These are phyloP conservation scores for Erodium maritimum DNA, from an alignment of 345 rosid species.

Conservation along the genomic window DNA sequence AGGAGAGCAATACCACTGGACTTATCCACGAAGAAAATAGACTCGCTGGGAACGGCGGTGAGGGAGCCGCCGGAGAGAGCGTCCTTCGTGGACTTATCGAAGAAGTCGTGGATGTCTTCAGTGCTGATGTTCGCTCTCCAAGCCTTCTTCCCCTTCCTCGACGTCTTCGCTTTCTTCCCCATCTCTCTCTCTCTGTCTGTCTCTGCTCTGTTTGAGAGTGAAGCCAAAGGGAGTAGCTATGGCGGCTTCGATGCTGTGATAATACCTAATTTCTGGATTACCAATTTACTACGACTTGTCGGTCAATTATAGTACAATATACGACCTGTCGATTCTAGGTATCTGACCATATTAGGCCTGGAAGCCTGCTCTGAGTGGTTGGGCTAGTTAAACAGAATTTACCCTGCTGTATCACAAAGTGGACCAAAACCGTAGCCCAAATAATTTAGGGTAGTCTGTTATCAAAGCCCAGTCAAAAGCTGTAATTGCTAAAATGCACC, in stretches of 20 bases:
- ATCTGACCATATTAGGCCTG: not conserved
- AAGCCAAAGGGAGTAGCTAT: not conserved
- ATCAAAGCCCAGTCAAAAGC: no score
- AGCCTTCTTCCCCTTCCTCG: slow-evolving; percentile 89
- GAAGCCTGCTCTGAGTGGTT: not conserved
- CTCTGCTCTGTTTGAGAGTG: not conserved
- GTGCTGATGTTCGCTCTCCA: slow-evolving; percentile 97
- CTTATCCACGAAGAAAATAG: slow-evolving; percentile 65
- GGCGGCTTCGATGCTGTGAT: not conserved
- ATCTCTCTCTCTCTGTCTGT: slow-evolving; percentile 17
- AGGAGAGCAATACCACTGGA: slow-evolving; percentile 34
- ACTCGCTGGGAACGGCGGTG: slow-evolving; percentile 44
- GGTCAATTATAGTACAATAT: not conserved
- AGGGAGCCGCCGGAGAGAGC: slow-evolving; percentile 84
- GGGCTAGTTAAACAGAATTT: no score
- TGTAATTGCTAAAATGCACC: no score
- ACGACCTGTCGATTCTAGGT: not conserved
- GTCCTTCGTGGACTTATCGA: slow-evolving; percentile 64
- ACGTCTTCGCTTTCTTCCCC: slow-evolving; percentile 62
- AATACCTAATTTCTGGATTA: not conserved
- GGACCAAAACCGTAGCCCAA: no score
- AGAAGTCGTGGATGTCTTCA: slow-evolving; percentile 59
- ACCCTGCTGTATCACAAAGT: no score
- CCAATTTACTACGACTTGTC: not conserved
- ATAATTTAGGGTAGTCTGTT: no score